Percentiles rank a stretch among this genome's conserved stretches.
phyloP scores from a whole-genome alignment of 1,284 basidiomycete genomes.

The Fomes fomentarius region DNA sequence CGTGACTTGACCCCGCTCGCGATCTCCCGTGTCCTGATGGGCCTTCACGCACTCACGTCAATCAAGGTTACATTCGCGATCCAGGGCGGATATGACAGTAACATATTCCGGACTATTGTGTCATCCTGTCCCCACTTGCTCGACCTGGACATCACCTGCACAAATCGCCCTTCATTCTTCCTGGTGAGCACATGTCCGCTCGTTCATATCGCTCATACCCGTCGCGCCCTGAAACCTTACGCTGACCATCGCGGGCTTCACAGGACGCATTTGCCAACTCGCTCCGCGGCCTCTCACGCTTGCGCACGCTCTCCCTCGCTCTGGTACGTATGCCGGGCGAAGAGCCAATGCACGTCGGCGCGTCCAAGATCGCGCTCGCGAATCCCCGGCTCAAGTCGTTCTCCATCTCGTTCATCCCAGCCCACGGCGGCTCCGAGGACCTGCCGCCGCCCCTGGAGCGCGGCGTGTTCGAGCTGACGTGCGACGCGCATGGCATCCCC shows the following conservation, averaged over 20 bases:
- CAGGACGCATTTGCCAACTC: constrained; percentile 40
- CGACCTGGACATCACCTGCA: constrained; percentile 64
- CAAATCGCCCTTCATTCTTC: constrained; percentile 70
- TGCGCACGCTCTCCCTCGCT: constrained; percentile 61
- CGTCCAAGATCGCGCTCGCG: constrained; percentile 58
- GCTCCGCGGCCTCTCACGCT: constrained; percentile 58
- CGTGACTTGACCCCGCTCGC: constrained; percentile 66
- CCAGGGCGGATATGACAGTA: constrained; percentile 74
- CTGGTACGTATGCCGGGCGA: constrained; percentile 71
- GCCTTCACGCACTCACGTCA: constrained; percentile 54
- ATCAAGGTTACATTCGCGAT: constrained; percentile 67
- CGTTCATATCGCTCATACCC: not conserved
- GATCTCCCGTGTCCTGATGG: constrained; percentile 57
- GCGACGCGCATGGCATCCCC: constrained; percentile 48
- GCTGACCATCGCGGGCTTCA: constrained; percentile 8
- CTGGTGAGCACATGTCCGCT: constrained; percentile 47
- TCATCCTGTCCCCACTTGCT: constrained; percentile 63
- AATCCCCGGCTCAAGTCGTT: constrained; percentile 69
- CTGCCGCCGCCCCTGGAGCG: constrained; percentile 35
- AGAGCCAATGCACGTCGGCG: constrained; percentile 57
- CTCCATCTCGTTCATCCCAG: constrained; percentile 60
- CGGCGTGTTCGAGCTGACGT: constrained; percentile 56
- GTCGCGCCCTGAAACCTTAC: constrained; percentile 10
- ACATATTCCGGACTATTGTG: constrained; percentile 64
- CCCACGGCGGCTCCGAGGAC: constrained; percentile 37